Evolutionary conservation across 768 basidiomycete genomes (phyloP), one percentile per base, ranked within the genome.

Genomic region (Amanita jacksonii): DNA sequence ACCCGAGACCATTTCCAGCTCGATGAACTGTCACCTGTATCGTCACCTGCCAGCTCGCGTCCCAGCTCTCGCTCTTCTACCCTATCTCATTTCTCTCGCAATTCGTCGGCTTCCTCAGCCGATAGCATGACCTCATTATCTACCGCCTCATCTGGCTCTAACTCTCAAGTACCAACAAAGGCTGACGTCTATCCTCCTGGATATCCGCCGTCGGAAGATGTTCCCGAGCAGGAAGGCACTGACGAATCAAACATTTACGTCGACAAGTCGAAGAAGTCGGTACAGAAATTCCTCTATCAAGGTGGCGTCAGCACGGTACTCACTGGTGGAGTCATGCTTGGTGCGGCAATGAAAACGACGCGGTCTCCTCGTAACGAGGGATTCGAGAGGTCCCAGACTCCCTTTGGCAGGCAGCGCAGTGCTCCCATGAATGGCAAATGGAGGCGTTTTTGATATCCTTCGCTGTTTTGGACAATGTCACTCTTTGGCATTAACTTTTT

Each of bases 321-420:
- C 38, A 65, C 63, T 9, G 69, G 69, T 16, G 69, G 69, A 30
- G 67, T 70, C 13, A 70, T 68, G 69, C 65, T 70, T 28, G 69
- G 66, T 9, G 35, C 36, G 31, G 37, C 22, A 18, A 35, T 34
- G 28, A 45, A 45, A 28, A 13, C 18, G 12, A 10, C 20, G 6
- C 15, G 8, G 18, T 60, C 20, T 12, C 10, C 22, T 33, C 30
- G 10, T 32, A 3, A 20, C 32, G 42, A 36, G 33, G 28, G 43
- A 19, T 25, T 19, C 12, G 43, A 25, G 27, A 43, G 28, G 10
- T 34, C n/a, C 18, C 41, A 20, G 15, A 6, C 31, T 33, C 12
- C 31, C 5, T 32, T 42, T 42, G 41, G 31, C 19, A 33, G 18
- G 9, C 43, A 36, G 16, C 42, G 41, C 15, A 31, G 41, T 33